These are phyloP conservation scores for Drosera spatulata DNA, from an alignment of 179 eudicot species.

Conservation along the genomic window DNA sequence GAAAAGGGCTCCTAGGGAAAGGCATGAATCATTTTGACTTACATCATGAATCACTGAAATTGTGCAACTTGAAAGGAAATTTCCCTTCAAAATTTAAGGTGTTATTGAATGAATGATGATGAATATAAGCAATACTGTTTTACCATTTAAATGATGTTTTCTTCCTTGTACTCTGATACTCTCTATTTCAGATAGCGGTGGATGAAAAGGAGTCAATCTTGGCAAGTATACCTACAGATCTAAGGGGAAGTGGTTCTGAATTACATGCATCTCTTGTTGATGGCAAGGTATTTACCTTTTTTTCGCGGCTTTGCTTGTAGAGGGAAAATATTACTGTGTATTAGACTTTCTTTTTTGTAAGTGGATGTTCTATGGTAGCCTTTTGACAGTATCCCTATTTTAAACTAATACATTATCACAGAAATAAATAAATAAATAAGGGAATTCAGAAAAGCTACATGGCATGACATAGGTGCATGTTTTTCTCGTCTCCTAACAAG, in stretches of 20 bases:
- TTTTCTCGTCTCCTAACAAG: neutral
- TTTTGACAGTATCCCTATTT: no score
- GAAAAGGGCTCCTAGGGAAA: no score
- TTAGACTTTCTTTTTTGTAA: neutral
- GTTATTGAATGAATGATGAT: neutral
- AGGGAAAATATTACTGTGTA: neutral
- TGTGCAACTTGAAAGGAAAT: no score
- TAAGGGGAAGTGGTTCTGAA: constrained; percentile 52
- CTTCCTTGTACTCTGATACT: neutral
- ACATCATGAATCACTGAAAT: no score
- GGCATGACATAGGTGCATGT: no score
- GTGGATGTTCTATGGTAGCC: no score
- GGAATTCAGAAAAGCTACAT: no score
- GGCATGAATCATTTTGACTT: no score
- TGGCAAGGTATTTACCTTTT: constrained; percentile 54
- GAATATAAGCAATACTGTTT: neutral
- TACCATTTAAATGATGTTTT: no score
- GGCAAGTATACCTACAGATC: constrained; percentile 61
- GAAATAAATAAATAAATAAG: no score
- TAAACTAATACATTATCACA: no score
- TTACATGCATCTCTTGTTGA: constrained; percentile 69
- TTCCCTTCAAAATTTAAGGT: no score
- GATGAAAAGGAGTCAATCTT: constrained; percentile 90
- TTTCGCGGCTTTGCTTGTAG: neutral
- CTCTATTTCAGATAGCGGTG: constrained; percentile 49